phyloP scores from a whole-genome alignment of 2,329 filamentous ascomycete genomes.

The Xylariaceae sp. region DNA sequence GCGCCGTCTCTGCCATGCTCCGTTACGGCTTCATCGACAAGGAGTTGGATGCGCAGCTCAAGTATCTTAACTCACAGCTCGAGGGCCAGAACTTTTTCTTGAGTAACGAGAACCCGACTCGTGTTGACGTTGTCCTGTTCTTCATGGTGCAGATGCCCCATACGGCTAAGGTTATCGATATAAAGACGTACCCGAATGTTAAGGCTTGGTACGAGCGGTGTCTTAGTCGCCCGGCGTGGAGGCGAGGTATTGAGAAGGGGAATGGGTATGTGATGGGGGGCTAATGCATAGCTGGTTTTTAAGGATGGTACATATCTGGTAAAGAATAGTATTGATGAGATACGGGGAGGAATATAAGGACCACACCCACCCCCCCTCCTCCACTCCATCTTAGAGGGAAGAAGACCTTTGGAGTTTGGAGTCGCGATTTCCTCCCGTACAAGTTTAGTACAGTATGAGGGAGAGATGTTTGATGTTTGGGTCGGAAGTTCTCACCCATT shows the following conservation, averaged over 20 bases:
- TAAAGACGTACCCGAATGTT: slow-evolving; percentile 16
- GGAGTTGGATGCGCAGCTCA: slow-evolving; percentile 17
- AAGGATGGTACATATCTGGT: too few species aligned
- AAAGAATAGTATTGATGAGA: too few species aligned
- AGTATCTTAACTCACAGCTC: slow-evolving; percentile 10
- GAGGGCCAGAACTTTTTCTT: slow-evolving; percentile 16
- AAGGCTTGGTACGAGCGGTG: slow-evolving; percentile 18
- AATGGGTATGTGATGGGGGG: slow-evolving; percentile 16
- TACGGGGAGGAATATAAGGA: too few species aligned
- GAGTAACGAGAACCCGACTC: slow-evolving; percentile 15
- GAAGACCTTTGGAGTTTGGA: too few species aligned
- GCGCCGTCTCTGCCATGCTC: slow-evolving; percentile 12
- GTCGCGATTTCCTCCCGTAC: too few species aligned
- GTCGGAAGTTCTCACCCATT: too few species aligned
- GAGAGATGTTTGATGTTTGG: too few species aligned
- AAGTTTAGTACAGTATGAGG: too few species aligned
- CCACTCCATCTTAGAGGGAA: too few species aligned
- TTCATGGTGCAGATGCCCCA: slow-evolving; percentile 14
- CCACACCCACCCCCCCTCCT: too few species aligned
- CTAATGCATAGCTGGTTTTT: too few species aligned
- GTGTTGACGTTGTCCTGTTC: slow-evolving; percentile 20
- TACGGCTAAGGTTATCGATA: slow-evolving; percentile 12
- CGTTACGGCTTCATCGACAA: slow-evolving; percentile 13
- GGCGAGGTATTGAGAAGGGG: slow-evolving; percentile 18
- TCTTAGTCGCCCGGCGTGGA: slow-evolving; percentile 17